Conservation (phyloP, 805 yeast genomes). For the Candida ipomoeae region DNA sequence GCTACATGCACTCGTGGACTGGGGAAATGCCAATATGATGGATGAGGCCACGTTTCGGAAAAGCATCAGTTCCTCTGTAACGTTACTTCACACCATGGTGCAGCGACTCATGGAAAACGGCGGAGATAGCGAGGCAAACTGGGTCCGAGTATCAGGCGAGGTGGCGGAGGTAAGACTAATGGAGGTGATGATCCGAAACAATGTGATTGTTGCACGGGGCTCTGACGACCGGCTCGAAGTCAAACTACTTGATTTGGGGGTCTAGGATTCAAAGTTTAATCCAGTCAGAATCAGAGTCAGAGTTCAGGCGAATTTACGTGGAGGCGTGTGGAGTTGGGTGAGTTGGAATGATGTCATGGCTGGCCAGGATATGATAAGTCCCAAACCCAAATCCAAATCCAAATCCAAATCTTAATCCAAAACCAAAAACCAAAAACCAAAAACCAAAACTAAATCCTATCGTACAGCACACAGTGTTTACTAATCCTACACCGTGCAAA, state of each 20-base stretch:
- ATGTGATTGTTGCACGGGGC: slow-evolving; percentile 5
- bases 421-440: background rate
- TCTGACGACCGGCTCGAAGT: background rate
- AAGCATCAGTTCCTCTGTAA: slow-evolving; percentile 10
- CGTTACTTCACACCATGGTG: slow-evolving; percentile 11
- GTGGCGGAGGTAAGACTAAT: slow-evolving; percentile 13
- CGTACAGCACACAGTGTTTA: too few relatives aligned
- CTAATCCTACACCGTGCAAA: too few relatives aligned
- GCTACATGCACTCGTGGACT: slow-evolving; percentile 20
- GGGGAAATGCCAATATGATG: slow-evolving; percentile 19
- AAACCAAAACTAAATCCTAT: too few relatives aligned
- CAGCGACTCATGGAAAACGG: slow-evolving; percentile 3
- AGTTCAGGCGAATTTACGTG: too few relatives aligned
- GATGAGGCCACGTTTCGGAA: slow-evolving; percentile 16
- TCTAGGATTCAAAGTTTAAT: too few relatives aligned
- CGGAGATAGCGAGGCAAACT: slow-evolving; percentile 5
- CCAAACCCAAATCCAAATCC: too few relatives aligned
- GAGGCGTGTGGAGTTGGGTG: too few relatives aligned
- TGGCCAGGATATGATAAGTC: too few relatives aligned
- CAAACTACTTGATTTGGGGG: slow-evolving; percentile 1
- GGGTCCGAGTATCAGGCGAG: slow-evolving; percentile 10
- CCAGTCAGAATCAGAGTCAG: too few relatives aligned
- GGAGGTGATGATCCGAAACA: slow-evolving; percentile 15
- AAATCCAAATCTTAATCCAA: background rate
- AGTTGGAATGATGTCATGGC: too few relatives aligned